Evolutionary conservation across 192 early-diverging fungal genomes (phyloP).

Genomic region (Podila epigama): DNA sequence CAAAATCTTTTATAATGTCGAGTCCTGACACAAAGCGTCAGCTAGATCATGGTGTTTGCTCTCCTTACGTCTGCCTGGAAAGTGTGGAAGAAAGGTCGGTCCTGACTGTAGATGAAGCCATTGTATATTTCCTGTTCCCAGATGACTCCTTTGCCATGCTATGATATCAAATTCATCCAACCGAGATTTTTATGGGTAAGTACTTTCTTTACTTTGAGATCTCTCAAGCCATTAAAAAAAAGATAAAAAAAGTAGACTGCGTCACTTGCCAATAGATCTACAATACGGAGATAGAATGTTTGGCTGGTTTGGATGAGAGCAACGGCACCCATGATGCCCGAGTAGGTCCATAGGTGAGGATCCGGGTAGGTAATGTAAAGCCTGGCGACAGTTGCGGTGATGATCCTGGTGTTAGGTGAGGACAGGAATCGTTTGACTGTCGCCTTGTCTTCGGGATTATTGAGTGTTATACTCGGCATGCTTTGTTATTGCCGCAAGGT

Average conservation of each 20-base stretch:
- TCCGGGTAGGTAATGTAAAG: conserved; percentile 77
- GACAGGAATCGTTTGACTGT: conserved; percentile 56
- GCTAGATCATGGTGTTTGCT: not conserved
- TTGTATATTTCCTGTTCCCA: conserved; percentile 86
- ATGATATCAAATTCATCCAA: too few species aligned
- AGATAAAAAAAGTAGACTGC: not conserved
- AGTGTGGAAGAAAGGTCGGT: conserved; percentile 71
- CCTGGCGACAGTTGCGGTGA: conserved; percentile 77
- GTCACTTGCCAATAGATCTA: conserved; percentile 64
- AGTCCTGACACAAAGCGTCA: too few species aligned
- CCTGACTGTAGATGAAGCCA: conserved; percentile 69
- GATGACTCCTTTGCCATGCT: conserved; percentile 61
- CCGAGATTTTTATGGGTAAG: too few species aligned
- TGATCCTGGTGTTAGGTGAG: conserved; percentile 67
- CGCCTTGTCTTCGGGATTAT: conserved; percentile 67
- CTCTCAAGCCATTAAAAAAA: too few species aligned
- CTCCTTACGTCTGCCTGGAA: conserved; percentile 69
- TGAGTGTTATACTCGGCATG: conserved; percentile 69
- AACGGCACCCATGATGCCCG: conserved; percentile 71
- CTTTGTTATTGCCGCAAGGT: not conserved
- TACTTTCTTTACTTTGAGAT: too few species aligned
- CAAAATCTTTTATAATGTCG: too few species aligned
- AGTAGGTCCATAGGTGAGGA: conserved; percentile 71
- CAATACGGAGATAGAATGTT: conserved; percentile 73
- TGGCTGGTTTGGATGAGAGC: conserved; percentile 60